Base-by-base conservation (phyloP, 768 basidiomycete genomes). In the Amanita muscaria region DNA sequence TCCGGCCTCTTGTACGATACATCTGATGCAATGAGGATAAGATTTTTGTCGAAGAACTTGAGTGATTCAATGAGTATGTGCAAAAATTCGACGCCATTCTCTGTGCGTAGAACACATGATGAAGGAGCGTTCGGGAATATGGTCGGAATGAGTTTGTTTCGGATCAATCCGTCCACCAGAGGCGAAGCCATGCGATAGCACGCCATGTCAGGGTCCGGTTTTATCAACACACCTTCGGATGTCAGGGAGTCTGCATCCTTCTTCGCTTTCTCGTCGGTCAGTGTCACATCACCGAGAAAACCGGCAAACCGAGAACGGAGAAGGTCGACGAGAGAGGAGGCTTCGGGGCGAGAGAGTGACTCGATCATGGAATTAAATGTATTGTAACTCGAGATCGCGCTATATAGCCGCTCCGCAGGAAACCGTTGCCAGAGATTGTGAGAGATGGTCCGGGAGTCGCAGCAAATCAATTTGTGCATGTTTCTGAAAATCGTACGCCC, bases 31-130 rank as follows among this genome's bases (percentile, higher is more conserved):
- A 21, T 30, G 33, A 36, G 35, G 44, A n/a, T n/a, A n/a, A n/a
- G 46, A 23, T 34, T 42, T 40, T 44, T 43, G 42, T 51, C 49
- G 15, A 51, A 42, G 47, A 42, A 47, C 32, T 41, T 47, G 21
- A 50, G 46, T 15, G 49, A 50, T 39, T 47, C 46, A 27, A 48
- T 48, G 36, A 51, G 38, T 27, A 44, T 23, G 21, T 24, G 34
- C 46, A 48, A 32, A 42, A 51, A 34, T 32, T 38, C n/a, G 21
- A 48, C 12, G n/a, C n/a, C n/a, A 23, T 25, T 15, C 19, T 21
- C 48, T 27, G 31, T 30, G 23, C 16, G 23, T 23, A 7, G 46
- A 18, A 36, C 46, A 42, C 34, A 22, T 22, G 25, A 24, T 27
- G 41, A 40, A 44, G 47, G 49, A 18, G 41, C 16, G 34, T 23